Conservation (phyloP, 1,139 yeast species). For the Candida sp. region DNA sequence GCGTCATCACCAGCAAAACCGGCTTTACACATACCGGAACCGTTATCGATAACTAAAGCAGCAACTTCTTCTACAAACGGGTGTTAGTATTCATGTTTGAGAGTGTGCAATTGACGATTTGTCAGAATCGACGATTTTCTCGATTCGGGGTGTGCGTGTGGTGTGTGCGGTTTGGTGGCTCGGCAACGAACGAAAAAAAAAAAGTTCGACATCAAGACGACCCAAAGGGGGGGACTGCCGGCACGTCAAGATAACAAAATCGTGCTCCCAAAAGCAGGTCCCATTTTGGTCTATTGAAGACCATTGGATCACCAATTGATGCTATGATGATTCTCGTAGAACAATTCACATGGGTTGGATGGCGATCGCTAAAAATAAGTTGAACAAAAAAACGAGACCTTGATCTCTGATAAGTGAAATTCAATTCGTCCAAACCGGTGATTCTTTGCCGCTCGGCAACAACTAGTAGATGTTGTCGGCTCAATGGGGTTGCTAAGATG, state of each 20-base stretch:
- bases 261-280: no score
- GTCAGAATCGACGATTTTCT: background rate
- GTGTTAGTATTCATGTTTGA: conserved; percentile 23
- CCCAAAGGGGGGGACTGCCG: background rate
- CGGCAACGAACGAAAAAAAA: background rate
- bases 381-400: background rate
- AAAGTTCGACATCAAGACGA: background rate
- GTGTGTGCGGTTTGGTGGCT: background rate
- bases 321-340: background rate
- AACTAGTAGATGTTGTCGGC: background rate
- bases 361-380: background rate
- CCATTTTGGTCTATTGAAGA: background rate
- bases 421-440: no score
- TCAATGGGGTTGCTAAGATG: no score
- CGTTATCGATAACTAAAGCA: conserved; percentile 96
- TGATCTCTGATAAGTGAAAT: background rate
- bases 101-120: background rate
- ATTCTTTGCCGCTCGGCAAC: no score
- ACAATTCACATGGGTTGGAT: background rate
- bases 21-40: conserved; percentile 99
- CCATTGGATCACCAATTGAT: background rate
- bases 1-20: conserved; percentile 99
- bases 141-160: background rate
- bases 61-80: conserved; percentile 51
- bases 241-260: background rate